Evolutionary conservation across 2,329 filamentous ascomycete species (phyloP).

Genomic region (Diaporthe humulicola): DNA sequence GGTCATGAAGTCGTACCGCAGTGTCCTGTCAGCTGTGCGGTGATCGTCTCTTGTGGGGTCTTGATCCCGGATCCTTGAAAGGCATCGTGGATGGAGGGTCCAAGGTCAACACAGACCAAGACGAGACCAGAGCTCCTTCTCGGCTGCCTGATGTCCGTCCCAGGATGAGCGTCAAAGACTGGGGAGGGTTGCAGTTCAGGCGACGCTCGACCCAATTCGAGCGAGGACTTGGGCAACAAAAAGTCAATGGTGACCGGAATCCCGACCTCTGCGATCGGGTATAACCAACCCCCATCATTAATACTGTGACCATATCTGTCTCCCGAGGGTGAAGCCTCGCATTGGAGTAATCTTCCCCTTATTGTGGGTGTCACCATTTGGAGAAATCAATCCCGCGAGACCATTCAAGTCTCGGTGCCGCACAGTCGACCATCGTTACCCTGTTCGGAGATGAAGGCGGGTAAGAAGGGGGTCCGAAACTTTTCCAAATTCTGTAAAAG

Average conservation of each 20-base stretch:
- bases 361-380: conserved; percentile 13
- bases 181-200: conserved; percentile 22
- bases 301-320: background rate
- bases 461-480: conserved; percentile 17
- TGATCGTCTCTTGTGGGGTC: conserved; percentile 10
- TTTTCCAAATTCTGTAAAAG: conserved; percentile 27
- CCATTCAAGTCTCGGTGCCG: conserved; percentile 14
- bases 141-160: conserved; percentile 18
- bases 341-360: conserved; percentile 19
- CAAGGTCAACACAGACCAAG: conserved; percentile 31
- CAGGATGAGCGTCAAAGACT: conserved; percentile 1
- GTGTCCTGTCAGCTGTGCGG: background rate
- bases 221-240: background rate
- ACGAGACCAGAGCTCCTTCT: conserved; percentile 12
- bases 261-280: background rate
- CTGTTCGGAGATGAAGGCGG: conserved; percentile 30
- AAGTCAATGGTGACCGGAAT: background rate
- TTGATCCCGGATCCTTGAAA: conserved; percentile 21
- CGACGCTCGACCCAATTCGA: conserved; percentile 12
- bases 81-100: conserved; percentile 10
- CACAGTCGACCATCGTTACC: conserved; percentile 31
- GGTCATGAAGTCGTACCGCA: conserved; percentile 12
- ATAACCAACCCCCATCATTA: background rate
- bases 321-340: background rate
- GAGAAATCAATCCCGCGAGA: conserved; percentile 14